These are phyloP conservation scores for Xerophyta viscosa DNA, from an alignment of 106 monocot genomes.

Conservation along the genomic window DNA sequence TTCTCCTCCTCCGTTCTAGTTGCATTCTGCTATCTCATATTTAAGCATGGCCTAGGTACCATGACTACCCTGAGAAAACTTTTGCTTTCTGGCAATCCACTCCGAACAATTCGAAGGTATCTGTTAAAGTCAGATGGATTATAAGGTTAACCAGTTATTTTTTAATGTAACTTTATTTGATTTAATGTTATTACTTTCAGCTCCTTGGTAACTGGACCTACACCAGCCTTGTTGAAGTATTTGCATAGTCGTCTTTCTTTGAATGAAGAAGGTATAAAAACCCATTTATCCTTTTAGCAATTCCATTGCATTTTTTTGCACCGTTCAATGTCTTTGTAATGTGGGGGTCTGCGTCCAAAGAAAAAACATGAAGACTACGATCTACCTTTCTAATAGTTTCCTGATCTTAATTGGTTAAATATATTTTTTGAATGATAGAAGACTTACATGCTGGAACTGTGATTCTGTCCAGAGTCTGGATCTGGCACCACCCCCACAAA, in stretches of 20 bases:
- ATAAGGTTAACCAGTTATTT: neutral
- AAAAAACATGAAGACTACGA: no score
- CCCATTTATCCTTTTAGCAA: no score
- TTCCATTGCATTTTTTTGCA: no score
- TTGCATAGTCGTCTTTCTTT: conserved; percentile 70
- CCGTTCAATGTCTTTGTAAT: no score
- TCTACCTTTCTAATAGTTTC: no score
- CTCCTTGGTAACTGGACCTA: conserved; percentile 88
- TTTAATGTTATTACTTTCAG: conserved; percentile 53
- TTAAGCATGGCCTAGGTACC: conserved; percentile 37
- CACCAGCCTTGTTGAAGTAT: conserved; percentile 66
- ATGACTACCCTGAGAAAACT: conserved; percentile 94
- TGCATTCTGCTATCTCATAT: neutral
- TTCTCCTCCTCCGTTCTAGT: neutral
- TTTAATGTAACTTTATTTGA: no score
- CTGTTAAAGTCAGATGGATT: neutral
- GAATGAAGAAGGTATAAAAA: conserved; percentile 55
- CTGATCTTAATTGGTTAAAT: no score
- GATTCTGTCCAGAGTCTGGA: conserved; percentile 20
- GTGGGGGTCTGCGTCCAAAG: no score
- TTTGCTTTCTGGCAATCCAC: conserved; percentile 80
- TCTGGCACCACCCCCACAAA: conserved; percentile 29
- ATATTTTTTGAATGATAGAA: no score
- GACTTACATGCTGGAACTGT: no score
- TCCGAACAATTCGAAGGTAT: conserved; percentile 85